phyloP scores from a whole-genome alignment of 805 yeast species.

The Kluyveromyces lactis region DNA sequence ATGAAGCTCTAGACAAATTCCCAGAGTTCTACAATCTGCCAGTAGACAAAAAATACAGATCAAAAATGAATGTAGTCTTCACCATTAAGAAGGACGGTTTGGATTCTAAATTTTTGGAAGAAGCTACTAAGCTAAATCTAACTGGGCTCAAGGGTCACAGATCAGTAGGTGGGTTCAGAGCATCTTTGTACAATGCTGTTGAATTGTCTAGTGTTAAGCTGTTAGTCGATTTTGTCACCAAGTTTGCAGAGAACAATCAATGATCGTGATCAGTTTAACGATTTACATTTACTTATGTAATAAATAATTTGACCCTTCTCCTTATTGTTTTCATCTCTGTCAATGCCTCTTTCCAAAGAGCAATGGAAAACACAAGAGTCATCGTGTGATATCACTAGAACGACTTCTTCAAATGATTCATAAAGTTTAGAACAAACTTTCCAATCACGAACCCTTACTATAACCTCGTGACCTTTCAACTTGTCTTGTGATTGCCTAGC shows the following conservation, averaged over 20 bases:
- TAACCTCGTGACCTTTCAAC: slow-evolving; percentile 32
- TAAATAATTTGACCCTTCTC: slow-evolving; percentile 50
- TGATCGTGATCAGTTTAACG: slow-evolving; percentile 8
- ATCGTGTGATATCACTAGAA: slow-evolving; percentile 47
- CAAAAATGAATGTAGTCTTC: slow-evolving; percentile 91
- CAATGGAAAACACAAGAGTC: slow-evolving; percentile 62
- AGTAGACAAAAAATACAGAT: slow-evolving; percentile 57
- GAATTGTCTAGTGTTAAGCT: slow-evolving; percentile 47
- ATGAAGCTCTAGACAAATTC: slow-evolving; percentile 54
- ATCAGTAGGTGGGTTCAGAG: slow-evolving; percentile 95
- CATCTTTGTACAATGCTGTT: slow-evolving; percentile 87
- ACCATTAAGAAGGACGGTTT: slow-evolving; percentile 55
- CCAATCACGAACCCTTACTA: slow-evolving; percentile 59
- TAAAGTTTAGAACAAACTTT: slow-evolving; percentile 53
- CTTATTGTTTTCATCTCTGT: slow-evolving; percentile 11
- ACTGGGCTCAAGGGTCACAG: slow-evolving; percentile 91
- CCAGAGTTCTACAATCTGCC: slow-evolving; percentile 61
- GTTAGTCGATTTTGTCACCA: slow-evolving; percentile 47
- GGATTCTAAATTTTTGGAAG: slow-evolving; percentile 62
- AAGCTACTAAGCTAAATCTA: slow-evolving; percentile 51
- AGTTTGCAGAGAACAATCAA: slow-evolving; percentile 42
- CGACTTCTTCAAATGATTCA: slow-evolving; percentile 51
- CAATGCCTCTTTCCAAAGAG: slow-evolving; percentile 42
- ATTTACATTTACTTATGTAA: slow-evolving; percentile 37
- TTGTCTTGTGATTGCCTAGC: background rate